Percentiles rank a stretch among this genome's conserved stretches.
phyloP scores from a whole-genome alignment of 164 flowering plant genomes.

The Kingdonia uniflora region DNA sequence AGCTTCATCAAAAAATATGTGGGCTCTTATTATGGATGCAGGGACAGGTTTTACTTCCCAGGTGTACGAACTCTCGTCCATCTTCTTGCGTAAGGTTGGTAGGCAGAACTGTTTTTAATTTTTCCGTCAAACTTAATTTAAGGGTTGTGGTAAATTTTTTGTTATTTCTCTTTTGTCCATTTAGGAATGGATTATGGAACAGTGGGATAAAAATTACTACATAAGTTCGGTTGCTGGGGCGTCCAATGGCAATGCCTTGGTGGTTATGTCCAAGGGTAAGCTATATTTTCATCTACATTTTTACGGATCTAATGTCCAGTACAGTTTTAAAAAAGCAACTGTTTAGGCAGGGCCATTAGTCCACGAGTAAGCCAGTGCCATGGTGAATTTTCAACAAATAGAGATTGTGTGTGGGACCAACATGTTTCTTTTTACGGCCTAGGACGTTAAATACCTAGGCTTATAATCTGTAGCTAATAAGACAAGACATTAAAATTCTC shows the following conservation, averaged over 20 bases:
- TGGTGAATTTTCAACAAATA: too few species aligned
- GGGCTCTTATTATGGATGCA: constrained; percentile 62
- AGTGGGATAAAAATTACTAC: constrained; percentile 51
- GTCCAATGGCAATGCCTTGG: constrained; percentile 40
- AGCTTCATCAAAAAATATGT: constrained; percentile 33
- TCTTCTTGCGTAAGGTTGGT: constrained; percentile 40
- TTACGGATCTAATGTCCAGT: too few species aligned
- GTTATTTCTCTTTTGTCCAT: too few species aligned
- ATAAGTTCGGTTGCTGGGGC: constrained; percentile 53
- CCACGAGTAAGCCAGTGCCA: too few species aligned
- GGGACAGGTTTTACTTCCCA: constrained; percentile 51
- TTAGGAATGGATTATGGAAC: constrained; percentile 56
- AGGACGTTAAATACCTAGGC: too few species aligned
- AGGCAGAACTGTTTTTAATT: background rate
- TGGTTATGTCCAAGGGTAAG: constrained; percentile 55
- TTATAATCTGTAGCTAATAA: too few species aligned
- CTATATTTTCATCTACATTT: background rate
- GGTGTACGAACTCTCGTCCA: constrained; percentile 35
- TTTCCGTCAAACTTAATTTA: background rate
- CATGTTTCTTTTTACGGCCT: too few species aligned
- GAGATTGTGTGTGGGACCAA: too few species aligned
- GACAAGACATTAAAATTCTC: too few species aligned
- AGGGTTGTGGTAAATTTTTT: background rate
- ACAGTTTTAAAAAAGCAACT: too few species aligned
- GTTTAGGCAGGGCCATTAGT: too few species aligned